A percentile compares a stretch with the other conserved stretches of the same genome.
These are phyloP conservation scores for Chlorella sp. DNA, from an alignment of 139 green algal species.

Conservation along the genomic window DNA sequence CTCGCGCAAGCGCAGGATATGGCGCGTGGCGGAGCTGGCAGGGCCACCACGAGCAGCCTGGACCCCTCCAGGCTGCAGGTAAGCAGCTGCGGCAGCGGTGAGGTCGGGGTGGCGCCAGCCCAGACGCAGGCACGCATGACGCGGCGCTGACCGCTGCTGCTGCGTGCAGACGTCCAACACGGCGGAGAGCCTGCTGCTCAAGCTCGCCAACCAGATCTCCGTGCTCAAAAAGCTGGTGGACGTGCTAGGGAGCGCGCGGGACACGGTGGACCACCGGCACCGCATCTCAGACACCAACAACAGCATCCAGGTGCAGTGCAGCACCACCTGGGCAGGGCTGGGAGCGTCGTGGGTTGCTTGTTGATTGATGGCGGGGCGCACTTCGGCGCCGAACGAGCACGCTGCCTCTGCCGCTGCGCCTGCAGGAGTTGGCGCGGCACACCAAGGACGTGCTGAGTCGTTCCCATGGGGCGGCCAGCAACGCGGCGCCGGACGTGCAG, in stretches of 20 bases:
- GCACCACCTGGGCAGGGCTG: no score
- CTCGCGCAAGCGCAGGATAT: not conserved
- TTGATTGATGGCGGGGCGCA: no score
- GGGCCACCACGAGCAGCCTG: not conserved
- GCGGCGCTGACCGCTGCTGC: not conserved
- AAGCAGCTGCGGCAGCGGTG: no score
- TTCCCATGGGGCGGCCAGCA: not conserved
- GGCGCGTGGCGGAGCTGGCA: not conserved
- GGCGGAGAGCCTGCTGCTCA: slow-evolving; percentile 41
- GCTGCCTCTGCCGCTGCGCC: no score
- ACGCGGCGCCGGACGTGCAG: slow-evolving; percentile 6
- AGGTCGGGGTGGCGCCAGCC: not conserved
- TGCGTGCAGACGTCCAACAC: slow-evolving; percentile 10
- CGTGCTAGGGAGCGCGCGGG: slow-evolving; percentile 50
- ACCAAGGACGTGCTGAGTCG: slow-evolving; percentile 38
- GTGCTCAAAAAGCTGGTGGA: slow-evolving; percentile 48
- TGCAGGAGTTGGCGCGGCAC: slow-evolving; percentile 24
- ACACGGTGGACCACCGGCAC: slow-evolving; percentile 59
- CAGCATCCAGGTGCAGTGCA: slow-evolving; percentile 17
- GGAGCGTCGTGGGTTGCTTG: no score
- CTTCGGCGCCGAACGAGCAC: no score
- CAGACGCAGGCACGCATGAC: not conserved
- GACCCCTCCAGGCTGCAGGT: not conserved
- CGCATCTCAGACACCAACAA: slow-evolving; percentile 21
- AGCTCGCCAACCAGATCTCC: slow-evolving; percentile 28